Percentiles rank a stretch among this genome's conserved stretches.
phyloP scores from a whole-genome alignment of 768 basidiomycete genomes.

The Hericium alpestre region DNA sequence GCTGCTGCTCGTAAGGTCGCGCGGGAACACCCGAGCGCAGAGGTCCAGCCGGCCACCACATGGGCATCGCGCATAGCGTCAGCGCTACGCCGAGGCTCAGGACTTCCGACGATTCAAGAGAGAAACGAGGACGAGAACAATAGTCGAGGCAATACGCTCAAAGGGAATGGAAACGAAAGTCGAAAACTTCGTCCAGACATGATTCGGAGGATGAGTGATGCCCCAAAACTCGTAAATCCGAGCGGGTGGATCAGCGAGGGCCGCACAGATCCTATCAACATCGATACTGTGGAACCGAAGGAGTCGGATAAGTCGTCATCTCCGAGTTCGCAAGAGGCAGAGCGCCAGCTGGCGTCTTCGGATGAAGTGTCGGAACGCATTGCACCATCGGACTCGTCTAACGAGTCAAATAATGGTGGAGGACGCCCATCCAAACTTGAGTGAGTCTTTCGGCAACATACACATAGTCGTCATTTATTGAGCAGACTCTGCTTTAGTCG shows the following conservation, averaged over 20 bases:
- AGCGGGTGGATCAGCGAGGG: slow-evolving; percentile 60
- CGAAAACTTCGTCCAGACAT: slow-evolving; percentile 49
- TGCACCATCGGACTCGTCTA: not conserved
- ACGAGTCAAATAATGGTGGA: not conserved
- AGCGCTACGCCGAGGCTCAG: slow-evolving; percentile 1
- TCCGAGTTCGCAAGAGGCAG: not conserved
- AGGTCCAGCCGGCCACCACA: slow-evolving; percentile 23
- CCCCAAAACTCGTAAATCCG: slow-evolving; percentile 61
- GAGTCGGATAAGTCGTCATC: not conserved
- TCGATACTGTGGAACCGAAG: not conserved
- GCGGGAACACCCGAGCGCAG: not conserved
- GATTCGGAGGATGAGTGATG: slow-evolving; percentile 65
- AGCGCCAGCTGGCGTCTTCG: not conserved
- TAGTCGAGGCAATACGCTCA: not conserved
- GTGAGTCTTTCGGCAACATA: too few relatives aligned
- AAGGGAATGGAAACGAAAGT: not conserved
- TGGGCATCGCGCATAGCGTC: slow-evolving; percentile 3
- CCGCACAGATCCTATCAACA: slow-evolving; percentile 9
- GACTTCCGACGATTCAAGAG: not conserved
- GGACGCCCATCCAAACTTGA: too few relatives aligned
- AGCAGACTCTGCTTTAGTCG: not conserved
- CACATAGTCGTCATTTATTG: too few relatives aligned
- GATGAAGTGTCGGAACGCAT: not conserved
- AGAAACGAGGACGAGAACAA: not conserved
- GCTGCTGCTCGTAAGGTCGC: slow-evolving; percentile 6